Base-by-base conservation (phyloP, 2,329 filamentous ascomycete species). In the Claviceps quebecensis region DNA sequence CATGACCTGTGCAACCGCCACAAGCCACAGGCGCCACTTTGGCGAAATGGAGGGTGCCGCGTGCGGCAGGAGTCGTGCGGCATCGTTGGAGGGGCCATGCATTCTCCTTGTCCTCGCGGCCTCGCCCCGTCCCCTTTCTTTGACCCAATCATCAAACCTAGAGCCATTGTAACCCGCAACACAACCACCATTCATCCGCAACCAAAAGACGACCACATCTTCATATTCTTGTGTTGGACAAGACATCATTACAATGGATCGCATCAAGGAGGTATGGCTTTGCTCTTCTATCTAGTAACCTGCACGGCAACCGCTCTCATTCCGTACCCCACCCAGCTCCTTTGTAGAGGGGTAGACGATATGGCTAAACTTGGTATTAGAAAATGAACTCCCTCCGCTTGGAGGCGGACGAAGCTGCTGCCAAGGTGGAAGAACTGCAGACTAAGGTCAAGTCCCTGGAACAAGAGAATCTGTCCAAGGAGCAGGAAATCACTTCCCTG, bases 401-500 rank as follows among this genome's bases (percentile, higher is more conserved):
- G 72, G 88, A 97, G 80, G 86, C 88, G 65, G 93, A 97, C 66
- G 86, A 93, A 68, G 83, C 87, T 58, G 73, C 81, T 58, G 72
- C 76, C 67, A 86, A 91, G 74, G 84, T 84, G 58, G 87, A 96
- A 67, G 91, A 97, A 73, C 81, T 95, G 60, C 83, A 93, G 74
- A 59, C 71, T 63, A 90, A 87, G 74, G 79, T 96, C 74, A 97
- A 96, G 79, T 70, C 73, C 51, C 80, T 97, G 57, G 90, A 98
- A 74, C 86, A 95, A 72, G 91, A 97, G 75, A 95, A 89, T 70
- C 78, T 95, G 56, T 78, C 85, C 67, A 97, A 97, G 77, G 93
- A 97, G 76, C 90, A 97, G 73, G 91, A 97, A 70, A 95, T 97
- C 71, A 94, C 87, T 59, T 97, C 93, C 50, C 81, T 97, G 64